Percentiles rank a stretch among this genome's conserved stretches.
Conservation (phyloP, 768 basidiomycete genomes). For the Psilocybe azurescens region DNA sequence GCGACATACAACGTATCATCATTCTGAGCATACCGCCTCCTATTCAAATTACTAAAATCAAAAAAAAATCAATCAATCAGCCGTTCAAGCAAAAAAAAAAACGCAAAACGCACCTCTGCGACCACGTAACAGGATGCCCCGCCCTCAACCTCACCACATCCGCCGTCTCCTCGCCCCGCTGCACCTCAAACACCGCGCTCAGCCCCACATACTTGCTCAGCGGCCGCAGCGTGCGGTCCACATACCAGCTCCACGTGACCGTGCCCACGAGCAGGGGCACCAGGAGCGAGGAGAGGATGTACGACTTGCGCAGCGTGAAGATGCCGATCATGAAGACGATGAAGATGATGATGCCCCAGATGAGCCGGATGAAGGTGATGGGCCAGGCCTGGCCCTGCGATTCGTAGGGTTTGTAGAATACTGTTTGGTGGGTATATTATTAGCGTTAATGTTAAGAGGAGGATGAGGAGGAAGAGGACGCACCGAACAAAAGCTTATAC, state of each 20-base stretch:
- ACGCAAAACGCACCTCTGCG: conserved; percentile 73
- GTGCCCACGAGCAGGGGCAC: conserved; percentile 80
- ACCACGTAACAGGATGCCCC: conserved; percentile 88
- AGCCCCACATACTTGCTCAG: conserved; percentile 85
- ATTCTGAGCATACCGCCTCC: conserved; percentile 88
- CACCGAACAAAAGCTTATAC: conserved; percentile 95
- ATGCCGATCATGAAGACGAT: conserved; percentile 97
- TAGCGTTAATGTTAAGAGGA: background rate
- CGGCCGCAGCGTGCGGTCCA: conserved; percentile 67
- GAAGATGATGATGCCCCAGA: conserved; percentile 93
- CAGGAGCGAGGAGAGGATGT: conserved; percentile 58
- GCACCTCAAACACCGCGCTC: conserved; percentile 87
- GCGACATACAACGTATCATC: conserved; percentile 96
- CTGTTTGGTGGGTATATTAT: conserved; percentile 41
- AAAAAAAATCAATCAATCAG: background rate
- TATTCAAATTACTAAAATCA: conserved; percentile 73
- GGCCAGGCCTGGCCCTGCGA: conserved; percentile 98
- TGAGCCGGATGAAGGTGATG: conserved; percentile 88
- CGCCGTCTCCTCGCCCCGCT: conserved; percentile 85
- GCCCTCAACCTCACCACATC: conserved; percentile 76
- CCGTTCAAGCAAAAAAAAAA: background rate
- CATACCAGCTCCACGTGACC: conserved; percentile 81
- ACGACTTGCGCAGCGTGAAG: conserved; percentile 68
- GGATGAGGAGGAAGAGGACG: conserved; percentile 29
- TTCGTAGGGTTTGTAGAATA: conserved; percentile 99